Evolutionary conservation across 2,329 filamentous ascomycete genomes (phyloP).

Genomic region (Alternaria ethzedia): DNA sequence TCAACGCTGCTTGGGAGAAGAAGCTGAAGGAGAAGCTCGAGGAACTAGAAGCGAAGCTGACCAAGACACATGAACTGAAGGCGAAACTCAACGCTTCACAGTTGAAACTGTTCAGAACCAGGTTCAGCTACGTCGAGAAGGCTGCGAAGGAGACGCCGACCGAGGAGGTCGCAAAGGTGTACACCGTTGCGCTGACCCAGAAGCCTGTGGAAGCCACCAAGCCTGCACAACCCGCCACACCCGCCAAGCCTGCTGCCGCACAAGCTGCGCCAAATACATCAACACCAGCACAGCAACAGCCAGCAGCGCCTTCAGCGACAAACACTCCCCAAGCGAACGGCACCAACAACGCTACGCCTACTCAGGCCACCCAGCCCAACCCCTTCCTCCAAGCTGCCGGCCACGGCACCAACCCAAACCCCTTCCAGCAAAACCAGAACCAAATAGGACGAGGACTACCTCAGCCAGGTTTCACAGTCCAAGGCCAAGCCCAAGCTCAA

Average conservation of each 20-base stretch:
- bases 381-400: slow-evolving; percentile 21
- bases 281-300: slow-evolving; percentile 22
- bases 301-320: neutral
- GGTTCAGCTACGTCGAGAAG: slow-evolving; percentile 78
- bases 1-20: slow-evolving; percentile 46
- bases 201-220: slow-evolving; percentile 50
- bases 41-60: slow-evolving; percentile 61
- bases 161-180: slow-evolving; percentile 83
- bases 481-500: slow-evolving; percentile 19
- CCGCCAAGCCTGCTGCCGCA: slow-evolving; percentile 17
- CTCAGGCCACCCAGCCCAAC: slow-evolving; percentile 15
- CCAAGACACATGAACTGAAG: slow-evolving; percentile 63
- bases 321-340: slow-evolving; percentile 23
- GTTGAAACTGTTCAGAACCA: slow-evolving; percentile 68
- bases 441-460: slow-evolving; percentile 28
- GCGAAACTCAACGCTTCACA: slow-evolving; percentile 75
- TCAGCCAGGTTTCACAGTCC: slow-evolving; percentile 31
- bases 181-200: slow-evolving; percentile 76
- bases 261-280: slow-evolving; percentile 10
- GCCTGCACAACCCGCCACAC: slow-evolving; percentile 25
- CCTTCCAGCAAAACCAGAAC: slow-evolving; percentile 18
- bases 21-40: slow-evolving; percentile 45
- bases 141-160: slow-evolving; percentile 86
- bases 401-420: slow-evolving; percentile 15
- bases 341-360: slow-evolving; percentile 9